Percentiles rank a stretch among this genome's conserved stretches.
phyloP scores from a whole-genome alignment of 257 asterid genomes.

The Nicotiana undulata region DNA sequence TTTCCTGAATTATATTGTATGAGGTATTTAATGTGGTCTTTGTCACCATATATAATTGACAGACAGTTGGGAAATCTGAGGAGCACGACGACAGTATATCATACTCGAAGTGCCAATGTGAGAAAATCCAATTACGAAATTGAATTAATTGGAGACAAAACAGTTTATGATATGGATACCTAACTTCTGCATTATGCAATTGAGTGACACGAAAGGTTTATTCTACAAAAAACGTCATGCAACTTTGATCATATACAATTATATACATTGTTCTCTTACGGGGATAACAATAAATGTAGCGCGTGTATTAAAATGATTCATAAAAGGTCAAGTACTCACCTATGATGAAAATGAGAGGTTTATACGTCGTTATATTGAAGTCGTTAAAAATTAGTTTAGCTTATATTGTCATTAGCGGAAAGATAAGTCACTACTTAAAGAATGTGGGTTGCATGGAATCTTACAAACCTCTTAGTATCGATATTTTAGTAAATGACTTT shows the following conservation, averaged over 20 bases:
- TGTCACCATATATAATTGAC: conserved; percentile 4
- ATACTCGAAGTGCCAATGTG: not conserved
- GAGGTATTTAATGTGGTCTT: not conserved
- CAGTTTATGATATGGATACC: not conserved
- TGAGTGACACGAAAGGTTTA: not conserved
- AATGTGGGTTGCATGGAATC: too few species aligned
- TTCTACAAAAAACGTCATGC: not conserved
- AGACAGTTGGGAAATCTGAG: not conserved
- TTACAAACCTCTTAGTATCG: too few species aligned
- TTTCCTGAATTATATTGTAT: not conserved
- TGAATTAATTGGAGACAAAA: not conserved
- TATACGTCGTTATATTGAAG: not conserved
- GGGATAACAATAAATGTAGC: not conserved
- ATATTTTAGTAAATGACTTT: too few species aligned
- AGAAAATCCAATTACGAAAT: not conserved
- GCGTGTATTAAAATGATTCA: not conserved
- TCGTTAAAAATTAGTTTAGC: not conserved
- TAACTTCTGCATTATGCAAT: not conserved
- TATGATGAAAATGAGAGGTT: not conserved
- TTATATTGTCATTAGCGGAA: not conserved
- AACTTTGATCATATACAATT: not conserved
- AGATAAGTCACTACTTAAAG: not conserved
- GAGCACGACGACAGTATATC: not conserved
- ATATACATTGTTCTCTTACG: not conserved
- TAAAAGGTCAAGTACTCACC: not conserved